phyloP scores from a whole-genome alignment of 164 flowering plant genomes.

The Cinnamomum micranthum region DNA sequence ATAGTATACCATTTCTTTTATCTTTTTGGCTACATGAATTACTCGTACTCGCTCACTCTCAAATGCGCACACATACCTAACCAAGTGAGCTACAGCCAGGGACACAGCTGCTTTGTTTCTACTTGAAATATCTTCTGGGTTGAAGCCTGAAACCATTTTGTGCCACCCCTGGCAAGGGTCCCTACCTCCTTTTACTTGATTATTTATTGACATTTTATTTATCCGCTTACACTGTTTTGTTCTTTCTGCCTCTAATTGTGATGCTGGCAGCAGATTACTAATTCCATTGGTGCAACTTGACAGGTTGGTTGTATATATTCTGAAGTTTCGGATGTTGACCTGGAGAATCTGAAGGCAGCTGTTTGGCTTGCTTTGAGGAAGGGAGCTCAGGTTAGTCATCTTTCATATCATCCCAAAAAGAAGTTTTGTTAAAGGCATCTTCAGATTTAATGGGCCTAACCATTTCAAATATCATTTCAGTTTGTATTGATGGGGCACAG shows the following conservation, averaged over 20 bases:
- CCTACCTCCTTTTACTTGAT: too few species aligned
- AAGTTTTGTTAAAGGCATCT: neutral
- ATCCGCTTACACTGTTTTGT: neutral
- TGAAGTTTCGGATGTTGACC: slow-evolving; percentile 42
- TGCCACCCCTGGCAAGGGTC: neutral
- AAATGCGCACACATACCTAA: too few species aligned
- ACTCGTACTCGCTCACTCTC: too few species aligned
- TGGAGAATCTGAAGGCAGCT: slow-evolving; percentile 46
- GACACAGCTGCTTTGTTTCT: too few species aligned
- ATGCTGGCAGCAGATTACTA: slow-evolving; percentile 5
- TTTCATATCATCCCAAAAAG: neutral
- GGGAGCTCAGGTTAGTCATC: slow-evolving; percentile 52
- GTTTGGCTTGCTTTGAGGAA: slow-evolving; percentile 37
- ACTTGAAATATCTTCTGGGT: neutral
- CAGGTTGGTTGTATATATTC: slow-evolving; percentile 69
- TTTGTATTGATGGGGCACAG: slow-evolving; percentile 44
- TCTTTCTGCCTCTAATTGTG: neutral
- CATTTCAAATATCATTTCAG: slow-evolving; percentile 27
- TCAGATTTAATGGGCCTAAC: slow-evolving; percentile 2
- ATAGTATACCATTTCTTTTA: neutral
- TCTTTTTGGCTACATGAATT: too few species aligned
- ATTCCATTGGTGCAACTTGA: neutral
- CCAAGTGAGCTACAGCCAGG: too few species aligned
- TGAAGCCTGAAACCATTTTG: neutral
- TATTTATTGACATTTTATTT: too few species aligned